phyloP scores from a whole-genome alignment of 306 rosid genomes.

The Prunus fruticosa region DNA sequence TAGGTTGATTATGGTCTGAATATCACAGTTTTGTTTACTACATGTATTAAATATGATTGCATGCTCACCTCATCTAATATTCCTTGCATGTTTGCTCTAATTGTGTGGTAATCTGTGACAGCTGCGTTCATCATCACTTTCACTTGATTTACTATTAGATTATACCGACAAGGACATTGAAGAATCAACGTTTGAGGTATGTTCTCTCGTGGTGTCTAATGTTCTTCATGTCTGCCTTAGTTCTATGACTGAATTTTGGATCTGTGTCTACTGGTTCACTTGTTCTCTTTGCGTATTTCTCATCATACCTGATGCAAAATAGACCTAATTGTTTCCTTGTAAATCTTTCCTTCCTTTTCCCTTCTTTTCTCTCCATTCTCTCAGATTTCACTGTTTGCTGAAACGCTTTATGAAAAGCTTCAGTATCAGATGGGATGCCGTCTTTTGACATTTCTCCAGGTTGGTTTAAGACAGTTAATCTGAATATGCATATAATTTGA shows the following conservation, averaged over 20 bases:
- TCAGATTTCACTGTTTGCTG: slow-evolving; percentile 93
- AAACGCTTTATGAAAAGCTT: slow-evolving; percentile 94
- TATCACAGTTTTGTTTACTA: neutral
- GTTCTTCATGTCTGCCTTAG: neutral
- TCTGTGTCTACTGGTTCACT: neutral
- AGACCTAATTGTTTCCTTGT: slow-evolving; percentile 17
- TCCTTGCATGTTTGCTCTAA: slow-evolving; percentile 13
- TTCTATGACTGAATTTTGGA: neutral
- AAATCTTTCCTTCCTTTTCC: neutral
- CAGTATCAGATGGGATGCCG: slow-evolving; percentile 93
- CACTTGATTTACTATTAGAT: slow-evolving; percentile 83
- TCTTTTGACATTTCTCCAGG: slow-evolving; percentile 87
- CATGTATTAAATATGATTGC: neutral
- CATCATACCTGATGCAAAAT: neutral
- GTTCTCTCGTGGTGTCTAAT: slow-evolving; percentile 15
- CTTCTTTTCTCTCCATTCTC: slow-evolving; percentile 1
- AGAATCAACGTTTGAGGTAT: slow-evolving; percentile 93
- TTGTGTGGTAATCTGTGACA: slow-evolving; percentile 34
- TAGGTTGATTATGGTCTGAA: slow-evolving; percentile 36
- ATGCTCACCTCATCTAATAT: neutral
- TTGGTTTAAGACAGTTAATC: slow-evolving; percentile 28
- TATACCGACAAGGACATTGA: slow-evolving; percentile 89
- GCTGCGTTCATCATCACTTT: slow-evolving; percentile 73
- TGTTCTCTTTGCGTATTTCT: neutral
- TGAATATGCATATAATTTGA: slow-evolving; percentile 16